Conservation (phyloP, 371 early-diverging fungal genomes). For the Umbelopsis sp. region DNA sequence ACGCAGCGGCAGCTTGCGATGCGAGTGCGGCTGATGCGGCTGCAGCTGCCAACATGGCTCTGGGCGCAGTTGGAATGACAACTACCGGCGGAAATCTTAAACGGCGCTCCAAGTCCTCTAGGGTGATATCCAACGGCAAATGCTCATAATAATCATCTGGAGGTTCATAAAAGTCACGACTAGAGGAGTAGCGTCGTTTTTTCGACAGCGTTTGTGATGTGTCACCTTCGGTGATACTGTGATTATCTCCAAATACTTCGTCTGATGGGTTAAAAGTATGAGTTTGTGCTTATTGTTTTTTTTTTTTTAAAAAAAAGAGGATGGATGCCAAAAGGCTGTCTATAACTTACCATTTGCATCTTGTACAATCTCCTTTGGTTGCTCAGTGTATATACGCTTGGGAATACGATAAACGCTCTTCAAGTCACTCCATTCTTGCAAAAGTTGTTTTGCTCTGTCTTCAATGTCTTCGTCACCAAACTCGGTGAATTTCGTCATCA, state of each 20-base stretch:
- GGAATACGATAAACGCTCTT: conserved; percentile 68
- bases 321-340: too few species aligned
- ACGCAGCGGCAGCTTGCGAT: neutral
- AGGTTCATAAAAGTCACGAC: conserved; percentile 44
- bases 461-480: conserved; percentile 45
- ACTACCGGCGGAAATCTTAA: conserved; percentile 33
- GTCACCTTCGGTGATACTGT: neutral
- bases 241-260: neutral
- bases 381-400: conserved; percentile 35
- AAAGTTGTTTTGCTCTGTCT: conserved; percentile 37
- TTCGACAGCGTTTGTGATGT: conserved; percentile 7
- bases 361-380: conserved; percentile 13
- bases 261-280: neutral
- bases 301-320: too few species aligned
- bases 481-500: conserved; percentile 45
- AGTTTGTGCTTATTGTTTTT: too few species aligned
- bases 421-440: conserved; percentile 53
- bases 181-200: conserved; percentile 27
- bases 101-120: conserved; percentile 26
- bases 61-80: conserved; percentile 34
- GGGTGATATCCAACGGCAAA: conserved; percentile 24
- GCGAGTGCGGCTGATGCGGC: conserved; percentile 13
- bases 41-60: conserved; percentile 34
- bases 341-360: neutral
- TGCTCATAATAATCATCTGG: conserved; percentile 45